Conservation (phyloP, 768 basidiomycete genomes). For the Kwoniella europaea region DNA sequence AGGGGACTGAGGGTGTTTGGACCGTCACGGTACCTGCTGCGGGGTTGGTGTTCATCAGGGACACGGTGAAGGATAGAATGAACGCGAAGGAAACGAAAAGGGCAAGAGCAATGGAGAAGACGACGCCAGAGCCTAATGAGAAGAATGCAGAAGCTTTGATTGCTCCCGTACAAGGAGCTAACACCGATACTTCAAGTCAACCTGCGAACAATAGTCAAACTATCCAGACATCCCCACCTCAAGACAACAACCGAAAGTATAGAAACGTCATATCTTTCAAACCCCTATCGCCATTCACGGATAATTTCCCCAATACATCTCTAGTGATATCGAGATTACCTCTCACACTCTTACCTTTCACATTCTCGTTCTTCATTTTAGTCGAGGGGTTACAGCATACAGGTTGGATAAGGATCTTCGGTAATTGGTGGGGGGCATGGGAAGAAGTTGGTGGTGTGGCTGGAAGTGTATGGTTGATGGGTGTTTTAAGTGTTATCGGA, state of each 20-base stretch:
- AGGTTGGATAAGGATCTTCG: constrained; percentile 88
- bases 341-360: constrained; percentile 82
- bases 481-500: constrained; percentile 72
- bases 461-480: constrained; percentile 70
- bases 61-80: constrained; percentile 53
- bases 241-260: not conserved
- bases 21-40: constrained; percentile 80
- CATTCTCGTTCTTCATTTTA: constrained; percentile 92
- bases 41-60: constrained; percentile 70
- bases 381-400: constrained; percentile 79
- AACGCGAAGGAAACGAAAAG: not conserved
- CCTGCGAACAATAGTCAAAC: no score
- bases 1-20: constrained; percentile 56
- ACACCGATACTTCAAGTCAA: no score
- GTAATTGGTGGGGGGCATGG: constrained; percentile 67
- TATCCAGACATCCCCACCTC: not conserved
- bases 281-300: constrained; percentile 17
- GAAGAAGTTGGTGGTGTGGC: constrained; percentile 61
- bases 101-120: not conserved
- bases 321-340: constrained; percentile 66
- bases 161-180: not conserved
- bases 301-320: constrained; percentile 72
- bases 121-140: no score
- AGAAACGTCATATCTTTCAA: not conserved
- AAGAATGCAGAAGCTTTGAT: not conserved